Base-by-base conservation (phyloP, 2,329 filamentous ascomycete genomes). In the Aureobasidium zeae region DNA sequence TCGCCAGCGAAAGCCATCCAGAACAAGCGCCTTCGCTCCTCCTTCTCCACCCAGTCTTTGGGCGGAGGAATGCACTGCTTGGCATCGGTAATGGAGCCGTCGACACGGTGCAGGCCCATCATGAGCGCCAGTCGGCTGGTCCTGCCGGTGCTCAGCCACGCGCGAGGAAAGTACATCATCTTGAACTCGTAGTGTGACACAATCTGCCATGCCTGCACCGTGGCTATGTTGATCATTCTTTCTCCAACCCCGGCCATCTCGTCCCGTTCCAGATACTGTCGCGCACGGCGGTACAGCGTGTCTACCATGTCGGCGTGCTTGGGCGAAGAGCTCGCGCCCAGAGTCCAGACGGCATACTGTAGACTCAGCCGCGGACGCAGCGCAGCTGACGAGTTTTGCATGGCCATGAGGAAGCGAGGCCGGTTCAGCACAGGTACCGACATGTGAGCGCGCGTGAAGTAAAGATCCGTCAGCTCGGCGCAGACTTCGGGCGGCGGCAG, bases 81-180 rank as follows among this genome's bases (percentile, higher is more conserved):
- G 20, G 95, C 87, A 53, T 96, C 88, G 34, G 94, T 63, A 0
- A 84, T 86, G 3, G 67, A 64, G 4, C 86, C 86, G 57, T 96
- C 91, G 36, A 95, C 63, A 48, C 88, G 79, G 62, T 96, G 86
- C 25, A 96, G 66, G 7, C 89, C 86, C 68, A 94, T 86, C 89
- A 96, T 95, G 56, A 94, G 82, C 38, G 77, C 77, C 43, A 96
- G 64, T 38, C 89, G 76, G n/a, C 82, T 77, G 4, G 83, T 83
- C 49, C 84, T 74, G 16, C 89, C 91, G 2, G 85, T 82, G 53
- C 85, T 95, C 67, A 94, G 78, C 91, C 91, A 96, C 1, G 91
- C 91, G 52, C 91, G 73, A 1, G 91, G 89, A 54, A 96, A 96
- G 61, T 87, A 93, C 85, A 96, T 94, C 74, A 85, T 83, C 65